Percentiles rank a stretch among this genome's conserved stretches.
These are phyloP conservation scores for Cicer chorassanicum DNA, from an alignment of 306 rosid genomes.

Conservation along the genomic window DNA sequence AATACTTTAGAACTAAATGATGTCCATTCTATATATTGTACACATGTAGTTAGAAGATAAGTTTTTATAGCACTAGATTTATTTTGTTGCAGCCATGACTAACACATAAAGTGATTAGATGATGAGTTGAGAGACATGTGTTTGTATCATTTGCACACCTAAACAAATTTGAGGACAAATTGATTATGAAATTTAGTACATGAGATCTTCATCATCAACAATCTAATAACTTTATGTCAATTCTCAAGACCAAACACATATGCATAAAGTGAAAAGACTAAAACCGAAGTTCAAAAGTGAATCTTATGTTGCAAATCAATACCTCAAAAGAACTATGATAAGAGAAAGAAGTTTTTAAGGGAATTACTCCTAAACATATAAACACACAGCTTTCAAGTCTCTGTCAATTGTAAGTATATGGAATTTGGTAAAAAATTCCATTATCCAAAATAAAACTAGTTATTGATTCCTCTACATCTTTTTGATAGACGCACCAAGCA, in stretches of 20 bases:
- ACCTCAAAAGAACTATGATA: conserved; percentile 6
- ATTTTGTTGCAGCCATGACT: no score
- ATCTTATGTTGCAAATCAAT: conserved; percentile 28
- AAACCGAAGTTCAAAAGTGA: conserved; percentile 8
- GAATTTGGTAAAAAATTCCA: conserved; percentile 10
- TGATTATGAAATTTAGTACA: conserved; percentile 23
- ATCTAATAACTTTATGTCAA: conserved; percentile 7
- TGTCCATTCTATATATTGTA: no score
- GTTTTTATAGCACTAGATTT: no score
- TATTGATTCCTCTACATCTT: conserved; percentile 14
- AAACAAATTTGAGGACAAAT: conserved; percentile 50
- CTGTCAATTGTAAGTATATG: not conserved
- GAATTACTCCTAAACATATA: not conserved
- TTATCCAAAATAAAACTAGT: not conserved
- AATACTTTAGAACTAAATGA: no score
- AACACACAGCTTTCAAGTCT: conserved; percentile 1
- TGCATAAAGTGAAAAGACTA: conserved; percentile 8
- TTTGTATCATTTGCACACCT: no score
- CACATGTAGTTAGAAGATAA: no score
- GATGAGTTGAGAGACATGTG: no score
- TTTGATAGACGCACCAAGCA: not conserved
- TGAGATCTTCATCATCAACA: conserved; percentile 41
- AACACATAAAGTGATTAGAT: no score
- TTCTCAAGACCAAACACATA: not conserved
- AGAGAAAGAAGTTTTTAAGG: not conserved